phyloP scores from a whole-genome alignment of 2,329 filamentous ascomycete genomes.

The Pseudocercospora fijiensis region DNA sequence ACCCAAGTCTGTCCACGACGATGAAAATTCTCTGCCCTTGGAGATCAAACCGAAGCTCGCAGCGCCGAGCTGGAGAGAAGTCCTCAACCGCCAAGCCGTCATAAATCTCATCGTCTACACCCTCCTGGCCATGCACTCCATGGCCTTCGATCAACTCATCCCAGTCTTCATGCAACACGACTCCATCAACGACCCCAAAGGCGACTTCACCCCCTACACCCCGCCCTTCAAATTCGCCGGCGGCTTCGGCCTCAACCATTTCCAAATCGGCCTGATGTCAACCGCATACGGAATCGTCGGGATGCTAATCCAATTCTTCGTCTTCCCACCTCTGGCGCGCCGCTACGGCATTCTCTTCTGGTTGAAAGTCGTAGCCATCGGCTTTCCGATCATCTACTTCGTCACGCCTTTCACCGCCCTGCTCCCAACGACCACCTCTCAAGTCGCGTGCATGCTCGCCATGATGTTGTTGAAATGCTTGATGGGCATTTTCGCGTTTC shows the following conservation, averaged over 20 bases:
- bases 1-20: conserved; percentile 18
- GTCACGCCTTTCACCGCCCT: conserved; percentile 79
- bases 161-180: conserved; percentile 86
- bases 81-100: conserved; percentile 71
- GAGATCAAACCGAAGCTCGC: conserved; percentile 28
- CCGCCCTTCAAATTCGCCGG: conserved; percentile 76
- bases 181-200: conserved; percentile 26
- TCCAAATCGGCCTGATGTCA: conserved; percentile 80
- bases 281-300: conserved; percentile 77
- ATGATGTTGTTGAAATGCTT: conserved; percentile 74
- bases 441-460: conserved; percentile 61
- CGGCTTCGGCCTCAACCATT: conserved; percentile 71
- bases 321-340: conserved; percentile 75
- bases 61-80: conserved; percentile 55
- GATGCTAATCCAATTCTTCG: conserved; percentile 78
- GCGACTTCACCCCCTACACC: conserved; percentile 43
- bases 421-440: conserved; percentile 49
- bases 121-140: conserved; percentile 52
- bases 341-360: conserved; percentile 72
- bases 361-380: conserved; percentile 64
- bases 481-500: conserved; percentile 80
- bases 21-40: conserved; percentile 21
- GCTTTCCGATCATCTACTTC: conserved; percentile 74
- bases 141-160: conserved; percentile 47
- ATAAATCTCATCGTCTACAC: conserved; percentile 77